phyloP scores from a whole-genome alignment of 768 basidiomycete genomes.

The Podaxis sp. region DNA sequence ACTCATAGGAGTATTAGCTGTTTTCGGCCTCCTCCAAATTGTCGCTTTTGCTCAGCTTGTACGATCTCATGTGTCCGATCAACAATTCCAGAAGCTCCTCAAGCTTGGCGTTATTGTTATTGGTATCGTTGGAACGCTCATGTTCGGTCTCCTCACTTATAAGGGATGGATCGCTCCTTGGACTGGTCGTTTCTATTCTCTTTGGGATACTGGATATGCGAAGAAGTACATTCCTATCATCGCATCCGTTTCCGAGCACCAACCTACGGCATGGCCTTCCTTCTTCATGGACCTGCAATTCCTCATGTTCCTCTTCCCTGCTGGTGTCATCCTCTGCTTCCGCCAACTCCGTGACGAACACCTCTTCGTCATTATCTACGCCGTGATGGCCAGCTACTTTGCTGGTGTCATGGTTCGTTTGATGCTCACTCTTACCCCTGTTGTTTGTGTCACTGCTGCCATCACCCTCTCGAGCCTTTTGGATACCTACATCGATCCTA shows the following conservation, averaged over 20 bases:
- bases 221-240: constrained; percentile 99
- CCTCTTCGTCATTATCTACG: constrained; percentile 97
- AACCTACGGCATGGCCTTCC: constrained; percentile 99
- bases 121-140: constrained; percentile 70
- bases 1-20: constrained; percentile 47
- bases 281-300: constrained; percentile 99
- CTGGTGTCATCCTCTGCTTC: constrained; percentile 94
- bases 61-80: constrained; percentile 83
- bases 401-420: constrained; percentile 99
- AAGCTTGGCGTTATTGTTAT: constrained; percentile 64
- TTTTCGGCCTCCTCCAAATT: constrained; percentile 95
- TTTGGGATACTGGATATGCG: constrained; percentile 99
- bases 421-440: constrained; percentile 96
- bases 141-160: constrained; percentile 81
- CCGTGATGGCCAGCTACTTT: constrained; percentile 95
- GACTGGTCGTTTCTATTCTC: constrained; percentile 99
- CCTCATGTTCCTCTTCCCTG: constrained; percentile 97
- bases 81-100: constrained; percentile 88
- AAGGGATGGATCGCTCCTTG: constrained; percentile 97
- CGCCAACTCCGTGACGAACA: constrained; percentile 93
- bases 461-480: constrained; percentile 86
- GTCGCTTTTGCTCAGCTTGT: constrained; percentile 92
- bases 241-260: constrained; percentile 98
- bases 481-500: constrained; percentile 88
- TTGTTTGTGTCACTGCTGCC: constrained; percentile 92